Base-by-base conservation (phyloP, 1,139 yeast species). In the Pichia sp. region DNA sequence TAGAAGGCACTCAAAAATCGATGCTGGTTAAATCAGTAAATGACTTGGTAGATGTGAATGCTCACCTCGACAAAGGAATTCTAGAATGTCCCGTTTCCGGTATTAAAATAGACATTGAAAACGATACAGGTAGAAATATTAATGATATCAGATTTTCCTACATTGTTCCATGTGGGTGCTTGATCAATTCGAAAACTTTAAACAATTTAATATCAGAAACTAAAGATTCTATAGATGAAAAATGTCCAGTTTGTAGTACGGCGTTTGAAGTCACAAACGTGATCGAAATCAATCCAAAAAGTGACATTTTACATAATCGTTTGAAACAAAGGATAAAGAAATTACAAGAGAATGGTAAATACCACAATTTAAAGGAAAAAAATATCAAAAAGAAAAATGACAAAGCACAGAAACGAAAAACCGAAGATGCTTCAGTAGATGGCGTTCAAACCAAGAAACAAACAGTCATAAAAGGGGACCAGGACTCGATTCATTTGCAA, bases 111-210 rank as follows among this genome's bases (percentile, higher is more conserved):
- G 49, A 51, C 29, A 33, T 52, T 6, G 40, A 43, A 9, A 44
- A 50, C 5, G 55, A 53, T 27, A 34, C 3, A 7, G 35, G n/a
- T 41, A 41, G 11, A 40, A 45, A 39, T 7, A 11, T 52, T 3
- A 29, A 38, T n/a, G 44, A 47, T 33, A 35, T 45, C 4, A 43
- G 40, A 23, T 47, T 47, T 26, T 42, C 44, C 2, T 78, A 77
- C 55, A 52, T 75, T 6, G 73, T 67, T 0, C 69, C 67, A 10
- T 79, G 85, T 54, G 83, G 83, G 0, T 80, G 79, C 57, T 74
- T 70, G 1, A 60, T 75, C 50, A 65, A 75, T 1, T 65, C 63
- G 32, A 62, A 62, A n/a, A 66, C 73, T 16, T 49, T 72, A 65
- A 66, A 42, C 44, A 64, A n/a, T 31, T 55, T 4, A 33, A 44